Evolutionary conservation across 129 eudicot genomes (phyloP), one percentile per base, ranked within the genome.

Genomic region (Solidago caesia): DNA sequence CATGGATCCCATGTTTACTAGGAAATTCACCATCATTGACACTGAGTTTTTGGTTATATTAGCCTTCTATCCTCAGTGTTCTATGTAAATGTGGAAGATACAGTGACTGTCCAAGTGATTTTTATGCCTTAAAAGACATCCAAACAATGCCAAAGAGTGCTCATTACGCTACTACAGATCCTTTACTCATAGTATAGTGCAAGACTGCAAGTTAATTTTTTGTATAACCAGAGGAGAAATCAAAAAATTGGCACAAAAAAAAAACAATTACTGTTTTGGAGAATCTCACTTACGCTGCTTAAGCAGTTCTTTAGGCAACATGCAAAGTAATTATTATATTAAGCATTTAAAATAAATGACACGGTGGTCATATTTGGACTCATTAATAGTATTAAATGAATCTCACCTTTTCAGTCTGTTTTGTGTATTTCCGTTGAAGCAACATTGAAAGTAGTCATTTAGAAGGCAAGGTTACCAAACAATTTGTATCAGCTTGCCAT

Each of bases 261-360:
- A 41, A 56, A 71, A 12, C 6, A 16, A 39, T 55, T 42, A 56
- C 15, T 71, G 65, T 71, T 56, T 6, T 9, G 75, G 66, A 56
- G 42, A 71, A n/a, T 8, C 7, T 13, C 14, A 5, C 44, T 16
- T 46, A 46, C 43, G 43, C 39, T 33, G 39, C 2, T 33, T 33
- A 33, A 33, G 39, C 39, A 33, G 15, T n/a, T 3, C 4, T 4
- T 48, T 68, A 68, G 43, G 73, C 25, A 48, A 68, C 15, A 56
- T 2, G 61, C 26, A 63, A 13, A 42, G 45, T 33, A 63, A 33
- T 63, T 39, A 63, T 63, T 63, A 16, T 27, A 12, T 6, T 39
- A 13, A 15, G 6, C 16, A 11, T 12, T 51, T 12, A 13, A 11
- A 53, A 53, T 11, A 53, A 7, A 4, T 4, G 59, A 53, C 59